Base-by-base conservation (phyloP, 176 grass and related monocot species). In the Musa acuminata region DNA sequence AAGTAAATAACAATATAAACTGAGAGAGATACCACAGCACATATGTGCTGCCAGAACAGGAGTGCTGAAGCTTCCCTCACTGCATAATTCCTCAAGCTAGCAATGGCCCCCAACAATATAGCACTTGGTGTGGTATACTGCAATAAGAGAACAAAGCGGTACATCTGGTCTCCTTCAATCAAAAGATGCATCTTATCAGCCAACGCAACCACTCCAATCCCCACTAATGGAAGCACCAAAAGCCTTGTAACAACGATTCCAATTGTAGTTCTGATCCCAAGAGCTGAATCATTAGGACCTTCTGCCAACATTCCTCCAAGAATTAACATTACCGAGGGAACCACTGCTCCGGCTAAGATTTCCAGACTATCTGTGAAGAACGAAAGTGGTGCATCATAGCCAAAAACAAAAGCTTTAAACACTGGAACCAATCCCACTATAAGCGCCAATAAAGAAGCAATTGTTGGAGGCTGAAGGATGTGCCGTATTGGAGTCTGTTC, bases 311-410 rank as follows among this genome's bases (percentile, higher is more conserved):
- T 87, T 80, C 94, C 94, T 53, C 94, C 90, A 1, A 98, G 86
- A 83, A 98, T 91, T 20, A 98, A 60, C 94, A 98, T 98, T 22
- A 98, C 94, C 0, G 82, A 98, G 1, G 94, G 94, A 72, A 98
- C 90, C 66, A 91, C 88, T 0, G 94, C 90, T 11, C 82, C 90
- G 9, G 94, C 94, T 17, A 98, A 77, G 64, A 98, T 98, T 19
- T 91, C 94, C 82, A 98, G 67, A 83, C 88, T 93, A 72, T 98
- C 94, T 2, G 90, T 93, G 80, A 98, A 93, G 77, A 98, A 98
- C 1, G 88, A 67, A 23, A 98, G 83, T 0, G 94, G 94, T 0
- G 94, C 90, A 71, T 98, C 88, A 14, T 67, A 57, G 22, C 82
- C 90, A 51, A 91, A 98, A 27, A 98, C 82, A 48, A 98, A 84